phyloP scores from a whole-genome alignment of 2,329 filamentous ascomycete species.

The Neofusicoccum laricinum region DNA sequence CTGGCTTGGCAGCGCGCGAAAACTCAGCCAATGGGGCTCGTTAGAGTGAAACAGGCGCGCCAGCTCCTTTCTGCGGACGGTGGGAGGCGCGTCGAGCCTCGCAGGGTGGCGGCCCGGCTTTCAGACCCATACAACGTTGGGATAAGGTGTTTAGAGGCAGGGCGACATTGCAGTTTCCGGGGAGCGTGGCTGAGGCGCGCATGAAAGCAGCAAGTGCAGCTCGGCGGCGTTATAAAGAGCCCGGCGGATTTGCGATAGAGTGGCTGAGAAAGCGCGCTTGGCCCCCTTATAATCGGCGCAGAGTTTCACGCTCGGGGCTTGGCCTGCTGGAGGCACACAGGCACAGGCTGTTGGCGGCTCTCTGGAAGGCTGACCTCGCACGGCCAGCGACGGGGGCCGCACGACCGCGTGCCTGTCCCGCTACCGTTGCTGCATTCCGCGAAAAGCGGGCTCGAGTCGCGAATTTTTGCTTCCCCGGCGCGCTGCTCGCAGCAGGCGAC shows the following conservation, averaged over 20 bases:
- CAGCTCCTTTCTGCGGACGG: neutral
- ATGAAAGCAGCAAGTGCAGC: slow-evolving; percentile 4
- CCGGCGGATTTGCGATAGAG: slow-evolving; percentile 12
- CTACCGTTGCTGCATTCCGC: neutral
- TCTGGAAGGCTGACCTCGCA: neutral
- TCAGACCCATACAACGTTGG: neutral
- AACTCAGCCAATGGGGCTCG: neutral
- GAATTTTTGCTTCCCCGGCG: neutral
- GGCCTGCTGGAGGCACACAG: neutral
- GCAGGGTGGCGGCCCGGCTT: neutral
- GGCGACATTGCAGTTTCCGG: neutral
- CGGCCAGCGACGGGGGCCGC: slow-evolving; percentile 2
- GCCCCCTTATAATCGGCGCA: slow-evolving; percentile 10
- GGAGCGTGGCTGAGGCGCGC: neutral
- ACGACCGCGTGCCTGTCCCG: neutral
- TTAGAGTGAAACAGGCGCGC: neutral
- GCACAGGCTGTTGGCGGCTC: neutral
- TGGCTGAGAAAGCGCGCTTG: slow-evolving; percentile 16
- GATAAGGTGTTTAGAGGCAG: neutral
- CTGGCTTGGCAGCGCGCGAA: neutral
- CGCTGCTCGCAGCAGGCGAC: neutral
- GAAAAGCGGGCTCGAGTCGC: slow-evolving; percentile 7
- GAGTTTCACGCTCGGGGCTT: slow-evolving; percentile 4
- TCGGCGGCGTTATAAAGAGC: slow-evolving; percentile 12
- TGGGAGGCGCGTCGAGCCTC: neutral